Base-by-base conservation (phyloP, 345 rosid genomes). In the Brassica cretica region DNA sequence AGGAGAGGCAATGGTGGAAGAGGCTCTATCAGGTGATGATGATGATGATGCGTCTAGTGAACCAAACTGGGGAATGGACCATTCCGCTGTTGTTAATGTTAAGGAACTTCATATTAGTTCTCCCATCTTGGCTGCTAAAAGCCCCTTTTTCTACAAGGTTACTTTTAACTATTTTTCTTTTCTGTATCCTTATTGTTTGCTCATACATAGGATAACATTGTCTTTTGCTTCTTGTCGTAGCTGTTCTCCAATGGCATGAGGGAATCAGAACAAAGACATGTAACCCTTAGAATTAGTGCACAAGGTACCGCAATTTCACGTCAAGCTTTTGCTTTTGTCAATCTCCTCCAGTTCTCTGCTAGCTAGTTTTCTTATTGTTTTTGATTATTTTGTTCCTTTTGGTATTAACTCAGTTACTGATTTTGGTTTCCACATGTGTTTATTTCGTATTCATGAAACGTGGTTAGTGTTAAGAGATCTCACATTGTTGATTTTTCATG, bases 71-170 rank as follows among this genome's bases (percentile, higher is more conserved):
- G 60, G 60, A 53, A 53, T 53, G 24, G 60, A 53, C 4, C 60
- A 53, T 16, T 53, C 60, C 7, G 18, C 10, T 53, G 60, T 53
- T 53, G 60, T 53, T 53, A 53, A 7, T 15, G 24, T 53, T 53
- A 53, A 53, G 60, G 60, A 53, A 53, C 60, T 53, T 6, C 60
- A 53, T 53, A 53, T 53, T 53, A 53, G 60, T 16, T 53, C 60
- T 53, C 60, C 60, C 6, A 53, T 53, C 60, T 16, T 53, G 24
- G 60, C 60, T 53, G 60, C 60, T 16, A 53, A 53, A 53, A 16
- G 24, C 24, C 60, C 60, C 2, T 53, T 53, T 53, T 53, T 53
- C 60, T 53, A 53, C 10, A 53, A 53, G 60, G 60, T 53, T 19
- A 19, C 21, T 19, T 19, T 19, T 19, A 19, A 19, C 21, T 19